A percentile compares a stretch with the other conserved stretches of the same genome.
Conservation (phyloP, 2,329 filamentous ascomycete genomes). For the Monilinia vaccinii-corymbosi region DNA sequence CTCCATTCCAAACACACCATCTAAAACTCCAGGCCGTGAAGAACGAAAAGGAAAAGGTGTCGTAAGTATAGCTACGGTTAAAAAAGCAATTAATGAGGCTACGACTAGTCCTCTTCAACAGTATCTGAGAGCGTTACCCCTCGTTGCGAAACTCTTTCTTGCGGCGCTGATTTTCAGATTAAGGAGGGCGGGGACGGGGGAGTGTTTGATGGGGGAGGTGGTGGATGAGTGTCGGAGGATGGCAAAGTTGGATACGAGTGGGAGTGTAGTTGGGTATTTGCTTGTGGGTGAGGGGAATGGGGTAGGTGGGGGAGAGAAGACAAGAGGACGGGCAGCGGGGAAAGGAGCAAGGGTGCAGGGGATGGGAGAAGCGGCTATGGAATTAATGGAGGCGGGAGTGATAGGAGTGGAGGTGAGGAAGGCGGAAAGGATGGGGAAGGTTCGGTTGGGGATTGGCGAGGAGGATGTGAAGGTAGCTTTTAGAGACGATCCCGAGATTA, state of each 20-base stretch:
- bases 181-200: slow-evolving; percentile 73
- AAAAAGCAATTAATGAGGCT: slow-evolving; percentile 89
- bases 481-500: slow-evolving; percentile 78
- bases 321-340: neutral
- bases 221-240: slow-evolving; percentile 75
- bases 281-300: slow-evolving; percentile 1
- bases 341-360: slow-evolving; percentile 40
- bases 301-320: neutral
- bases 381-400: slow-evolving; percentile 79
- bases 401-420: slow-evolving; percentile 73
- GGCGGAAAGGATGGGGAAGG: slow-evolving; percentile 78
- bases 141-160: slow-evolving; percentile 77
- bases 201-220: slow-evolving; percentile 83
- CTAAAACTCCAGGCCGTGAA: slow-evolving; percentile 40
- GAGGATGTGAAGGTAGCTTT: slow-evolving; percentile 85
- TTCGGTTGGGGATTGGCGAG: slow-evolving; percentile 76
- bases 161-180: slow-evolving; percentile 71
- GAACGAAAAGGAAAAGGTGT: slow-evolving; percentile 33
- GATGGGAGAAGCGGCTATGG: slow-evolving; percentile 66
- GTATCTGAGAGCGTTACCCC: slow-evolving; percentile 71
- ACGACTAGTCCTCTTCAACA: slow-evolving; percentile 89
- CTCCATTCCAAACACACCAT: slow-evolving; percentile 48
- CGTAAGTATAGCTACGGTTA: slow-evolving; percentile 89
- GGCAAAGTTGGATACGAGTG: slow-evolving; percentile 48
- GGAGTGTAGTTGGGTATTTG: slow-evolving; percentile 53